phyloP scores from a whole-genome alignment of 2,329 filamentous ascomycete species.

The Fusarium verticillioides region DNA sequence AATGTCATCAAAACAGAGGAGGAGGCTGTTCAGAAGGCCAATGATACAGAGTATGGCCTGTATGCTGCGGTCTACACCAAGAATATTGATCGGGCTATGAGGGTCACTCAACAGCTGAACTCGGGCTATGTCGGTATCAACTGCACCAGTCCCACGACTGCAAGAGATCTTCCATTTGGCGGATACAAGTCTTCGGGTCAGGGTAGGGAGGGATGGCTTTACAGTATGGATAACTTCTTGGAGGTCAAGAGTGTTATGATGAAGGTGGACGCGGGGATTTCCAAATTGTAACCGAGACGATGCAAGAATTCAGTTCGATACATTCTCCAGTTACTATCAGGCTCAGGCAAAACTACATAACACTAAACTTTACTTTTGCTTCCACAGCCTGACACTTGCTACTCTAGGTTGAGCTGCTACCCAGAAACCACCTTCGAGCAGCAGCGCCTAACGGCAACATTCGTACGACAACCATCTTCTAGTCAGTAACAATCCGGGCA shows the following conservation, averaged over 20 bases:
- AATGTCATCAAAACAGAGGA: constrained; percentile 54
- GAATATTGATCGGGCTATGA: constrained; percentile 59
- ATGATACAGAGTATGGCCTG: constrained; percentile 64
- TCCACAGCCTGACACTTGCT: fast-evolving
- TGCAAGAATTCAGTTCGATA: no score
- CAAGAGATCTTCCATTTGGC: constrained; percentile 27
- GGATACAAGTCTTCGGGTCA: constrained; percentile 30
- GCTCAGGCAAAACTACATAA: fast-evolving
- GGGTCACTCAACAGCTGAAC: constrained; percentile 63
- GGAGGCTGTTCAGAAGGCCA: constrained; percentile 49
- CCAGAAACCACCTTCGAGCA: no score
- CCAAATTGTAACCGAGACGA: constrained; percentile 1
- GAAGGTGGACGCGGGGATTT: constrained; percentile 13
- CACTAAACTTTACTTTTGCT: fast-evolving
- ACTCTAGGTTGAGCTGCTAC: no score
- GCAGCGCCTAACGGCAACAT: no score
- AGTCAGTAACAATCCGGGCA: not conserved
- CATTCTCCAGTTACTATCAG: not conserved
- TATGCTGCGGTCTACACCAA: constrained; percentile 67
- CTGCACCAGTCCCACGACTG: constrained; percentile 47
- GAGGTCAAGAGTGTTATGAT: constrained; percentile 39
- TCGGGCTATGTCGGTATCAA: constrained; percentile 71
- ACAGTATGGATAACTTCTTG: constrained; percentile 37
- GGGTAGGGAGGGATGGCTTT: constrained; percentile 23
- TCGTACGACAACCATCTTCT: not conserved